Conservation (phyloP, 257 asterid genomes). For the Solanum tarijense region DNA sequence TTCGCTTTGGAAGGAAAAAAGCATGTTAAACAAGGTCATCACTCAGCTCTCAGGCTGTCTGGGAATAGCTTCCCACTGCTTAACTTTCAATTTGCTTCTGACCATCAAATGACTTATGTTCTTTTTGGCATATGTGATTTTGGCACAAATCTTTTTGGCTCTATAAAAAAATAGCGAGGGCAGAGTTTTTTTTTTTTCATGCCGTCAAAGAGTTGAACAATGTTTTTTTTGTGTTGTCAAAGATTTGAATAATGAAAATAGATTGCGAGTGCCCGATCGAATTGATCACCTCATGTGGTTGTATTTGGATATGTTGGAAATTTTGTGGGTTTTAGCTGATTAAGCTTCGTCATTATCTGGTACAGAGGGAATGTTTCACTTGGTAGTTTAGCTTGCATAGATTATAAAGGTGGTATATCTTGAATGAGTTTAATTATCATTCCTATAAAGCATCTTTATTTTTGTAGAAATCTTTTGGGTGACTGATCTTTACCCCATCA, state of each 20-base stretch:
- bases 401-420: not conserved
- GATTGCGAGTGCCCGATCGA: not conserved
- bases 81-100: not conserved
- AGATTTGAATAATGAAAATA: not conserved
- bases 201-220: not conserved
- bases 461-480: not conserved
- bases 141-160: not conserved
- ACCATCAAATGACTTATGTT: not conserved
- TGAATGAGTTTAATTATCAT: not conserved
- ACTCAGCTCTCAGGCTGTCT: not conserved
- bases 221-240: not conserved
- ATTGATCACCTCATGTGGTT: not conserved
- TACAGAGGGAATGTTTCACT: not conserved
- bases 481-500: not conserved
- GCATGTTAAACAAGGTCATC: not conserved
- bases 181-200: not conserved
- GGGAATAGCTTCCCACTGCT: not conserved
- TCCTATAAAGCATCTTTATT: not conserved
- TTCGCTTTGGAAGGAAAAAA: not conserved
- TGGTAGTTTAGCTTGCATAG: not conserved
- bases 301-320: not conserved
- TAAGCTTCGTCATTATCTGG: not conserved
- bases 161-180: not conserved
- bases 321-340: not conserved
- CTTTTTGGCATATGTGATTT: not conserved